phyloP scores from a whole-genome alignment of 176 grass and related monocot genomes.

The Carex myosuroides region DNA sequence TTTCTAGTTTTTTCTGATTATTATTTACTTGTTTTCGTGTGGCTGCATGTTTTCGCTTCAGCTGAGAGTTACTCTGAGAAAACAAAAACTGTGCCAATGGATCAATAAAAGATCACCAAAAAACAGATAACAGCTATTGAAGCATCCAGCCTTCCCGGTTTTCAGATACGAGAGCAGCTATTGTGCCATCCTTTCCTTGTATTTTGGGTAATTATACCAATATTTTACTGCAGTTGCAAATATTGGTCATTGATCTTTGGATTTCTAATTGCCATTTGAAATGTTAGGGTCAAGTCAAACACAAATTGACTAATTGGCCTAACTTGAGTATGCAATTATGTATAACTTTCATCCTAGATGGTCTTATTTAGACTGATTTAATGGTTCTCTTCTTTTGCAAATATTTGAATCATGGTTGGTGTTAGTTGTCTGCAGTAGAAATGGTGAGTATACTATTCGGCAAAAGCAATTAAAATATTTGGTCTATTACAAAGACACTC shows the following conservation, averaged over 20 bases:
- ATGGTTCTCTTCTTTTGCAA: neutral
- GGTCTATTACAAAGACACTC: neutral
- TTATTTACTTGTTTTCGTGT: neutral
- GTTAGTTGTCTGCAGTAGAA: neutral
- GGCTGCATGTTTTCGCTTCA: neutral
- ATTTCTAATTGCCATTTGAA: neutral
- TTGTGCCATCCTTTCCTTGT: neutral
- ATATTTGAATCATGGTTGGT: neutral
- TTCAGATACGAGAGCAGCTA: neutral
- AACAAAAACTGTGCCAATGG: neutral
- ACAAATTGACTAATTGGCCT: neutral
- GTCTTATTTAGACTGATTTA: neutral
- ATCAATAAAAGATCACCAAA: neutral
- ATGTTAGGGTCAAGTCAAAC: neutral
- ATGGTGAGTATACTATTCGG: neutral
- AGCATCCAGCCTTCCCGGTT: neutral
- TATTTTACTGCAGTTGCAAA: neutral
- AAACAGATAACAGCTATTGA: neutral
- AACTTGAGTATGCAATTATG: neutral
- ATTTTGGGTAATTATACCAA: neutral
- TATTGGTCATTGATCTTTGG: neutral
- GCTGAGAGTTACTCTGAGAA: neutral
- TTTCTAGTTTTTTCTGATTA: neutral
- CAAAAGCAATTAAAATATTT: neutral
- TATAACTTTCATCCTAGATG: neutral